Evolutionary conservation across 2,329 filamentous ascomycete genomes (phyloP).

Genomic region (Ophiosphaerella narmari): DNA sequence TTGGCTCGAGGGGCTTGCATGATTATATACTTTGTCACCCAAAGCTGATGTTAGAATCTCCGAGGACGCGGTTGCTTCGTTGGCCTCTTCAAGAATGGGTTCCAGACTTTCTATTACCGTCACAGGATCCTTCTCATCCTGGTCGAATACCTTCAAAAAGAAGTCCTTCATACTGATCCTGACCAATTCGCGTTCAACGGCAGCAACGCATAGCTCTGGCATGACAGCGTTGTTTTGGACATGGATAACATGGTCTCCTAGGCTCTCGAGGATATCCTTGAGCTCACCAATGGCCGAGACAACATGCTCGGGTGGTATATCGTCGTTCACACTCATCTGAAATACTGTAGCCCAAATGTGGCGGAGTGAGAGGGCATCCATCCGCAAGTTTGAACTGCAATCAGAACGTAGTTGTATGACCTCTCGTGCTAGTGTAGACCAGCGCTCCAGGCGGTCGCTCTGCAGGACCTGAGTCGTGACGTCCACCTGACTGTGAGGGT

Average conservation of each 20-base stretch:
- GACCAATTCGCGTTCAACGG: slow-evolving; percentile 87
- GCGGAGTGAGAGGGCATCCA: slow-evolving; percentile 58
- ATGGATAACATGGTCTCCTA: slow-evolving; percentile 58
- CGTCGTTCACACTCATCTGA: slow-evolving; percentile 61
- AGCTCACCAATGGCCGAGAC: slow-evolving; percentile 67
- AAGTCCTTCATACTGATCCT: slow-evolving; percentile 96
- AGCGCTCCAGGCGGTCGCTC: slow-evolving; percentile 63
- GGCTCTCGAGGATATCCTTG: slow-evolving; percentile 56
- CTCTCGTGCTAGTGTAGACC: slow-evolving; percentile 62
- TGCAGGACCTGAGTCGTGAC: slow-evolving; percentile 57
- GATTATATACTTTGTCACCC: slow-evolving; percentile 11
- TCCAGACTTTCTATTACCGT: slow-evolving; percentile 89
- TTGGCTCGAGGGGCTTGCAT: slow-evolving; percentile 16
- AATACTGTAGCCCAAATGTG: slow-evolving; percentile 71
- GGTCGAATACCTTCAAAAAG: slow-evolving; percentile 86
- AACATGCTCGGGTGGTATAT: slow-evolving; percentile 62
- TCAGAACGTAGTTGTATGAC: slow-evolving; percentile 51
- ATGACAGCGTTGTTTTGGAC: slow-evolving; percentile 87
- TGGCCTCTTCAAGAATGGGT: slow-evolving; percentile 76
- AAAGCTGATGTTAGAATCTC: slow-evolving; percentile 10
- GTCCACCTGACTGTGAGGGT: slow-evolving; percentile 62
- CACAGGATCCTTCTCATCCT: slow-evolving; percentile 78
- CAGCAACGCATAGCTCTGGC: slow-evolving; percentile 80
- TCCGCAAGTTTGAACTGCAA: slow-evolving; percentile 21
- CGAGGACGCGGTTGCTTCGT: background rate